These are phyloP conservation scores for Vinca minor DNA, from an alignment of 257 asterid species.

Conservation along the genomic window DNA sequence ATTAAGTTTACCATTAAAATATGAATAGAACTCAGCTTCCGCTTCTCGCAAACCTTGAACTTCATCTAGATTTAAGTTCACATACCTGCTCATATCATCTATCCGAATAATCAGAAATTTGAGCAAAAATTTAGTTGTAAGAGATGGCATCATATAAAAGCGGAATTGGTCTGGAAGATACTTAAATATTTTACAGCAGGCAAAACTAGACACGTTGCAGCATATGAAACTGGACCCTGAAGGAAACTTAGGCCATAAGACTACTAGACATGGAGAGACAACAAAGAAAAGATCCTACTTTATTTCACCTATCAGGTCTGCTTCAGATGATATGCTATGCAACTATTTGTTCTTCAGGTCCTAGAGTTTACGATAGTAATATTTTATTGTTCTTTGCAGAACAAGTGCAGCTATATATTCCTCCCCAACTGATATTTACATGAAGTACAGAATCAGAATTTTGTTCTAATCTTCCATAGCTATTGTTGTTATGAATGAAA, in stretches of 20 bases:
- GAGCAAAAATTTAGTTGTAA: conserved; percentile 1
- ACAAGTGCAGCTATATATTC: background rate
- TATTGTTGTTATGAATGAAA: background rate
- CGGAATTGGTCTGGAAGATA: background rate
- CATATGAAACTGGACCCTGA: background rate
- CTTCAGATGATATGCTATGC: background rate
- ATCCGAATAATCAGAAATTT: conserved; percentile 13
- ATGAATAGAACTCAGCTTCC: conserved; percentile 59
- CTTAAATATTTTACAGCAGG: background rate
- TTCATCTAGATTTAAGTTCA: conserved; percentile 48
- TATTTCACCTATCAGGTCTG: too few species aligned
- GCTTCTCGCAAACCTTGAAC: conserved; percentile 59
- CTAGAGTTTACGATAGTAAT: background rate
- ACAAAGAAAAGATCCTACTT: background rate
- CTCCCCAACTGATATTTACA: background rate
- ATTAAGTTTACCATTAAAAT: conserved; percentile 60
- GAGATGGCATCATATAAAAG: background rate
- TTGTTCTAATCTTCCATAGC: background rate
- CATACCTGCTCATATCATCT: conserved; percentile 43
- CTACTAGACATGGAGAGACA: background rate
- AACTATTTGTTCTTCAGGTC: background rate
- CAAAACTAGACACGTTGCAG: background rate
- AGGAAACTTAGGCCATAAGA: background rate
- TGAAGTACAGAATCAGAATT: too few species aligned
- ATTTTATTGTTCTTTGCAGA: background rate